Base-by-base conservation (phyloP, 306 rosid species). In the Vicia villosa region DNA sequence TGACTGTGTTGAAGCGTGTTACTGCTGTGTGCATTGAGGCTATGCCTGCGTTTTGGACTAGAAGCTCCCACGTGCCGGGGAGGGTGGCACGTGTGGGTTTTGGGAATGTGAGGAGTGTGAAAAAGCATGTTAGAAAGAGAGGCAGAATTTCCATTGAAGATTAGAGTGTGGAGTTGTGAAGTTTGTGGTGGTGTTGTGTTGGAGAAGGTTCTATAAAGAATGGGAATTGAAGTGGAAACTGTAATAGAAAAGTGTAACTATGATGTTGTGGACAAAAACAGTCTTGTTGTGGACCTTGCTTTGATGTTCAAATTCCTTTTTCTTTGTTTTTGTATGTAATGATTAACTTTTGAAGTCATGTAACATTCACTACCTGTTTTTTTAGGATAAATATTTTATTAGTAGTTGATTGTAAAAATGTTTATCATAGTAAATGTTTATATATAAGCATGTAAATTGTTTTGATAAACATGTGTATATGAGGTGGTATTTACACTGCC, bases 11-110 rank as follows among this genome's bases (percentile, higher is more conserved):
- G 87, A 84, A 88, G 66, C 88, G 95, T 3, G 98, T 92, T 55
- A 92, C 96, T 43, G 88, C 91, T 3, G 97, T 89, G 84, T 92
- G 98, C 96, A 92, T 92, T 61, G 98, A 92, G 56, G 98, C 74
- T 38, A 92, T 61, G 72, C 98, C 98, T 8, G 98, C 96, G 69
- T 89, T 74, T 32, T 82, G 22, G 0, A 85, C 71, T 1, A 92
- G 81, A 2, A 83, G 82, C 46, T 92, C 91, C 98, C 98, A 92
- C 70, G 89, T 78, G 83, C 98, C 98, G 3, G 98, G 98, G 69
- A 92, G 95, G 0, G 82, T 80, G 6, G 89, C 92, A 68, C 62
- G 81, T 8, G 92, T 20, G 8, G 8, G 21, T 3, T 14, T 38
- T 1, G 21, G 11, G 8, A 77, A 19, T 43, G 77, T 20, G 55